Percentiles rank a stretch among this genome's conserved stretches.
Evolutionary conservation across 2,329 filamentous ascomycete genomes (phyloP).

Genomic region (Epichloe glyceriae): DNA sequence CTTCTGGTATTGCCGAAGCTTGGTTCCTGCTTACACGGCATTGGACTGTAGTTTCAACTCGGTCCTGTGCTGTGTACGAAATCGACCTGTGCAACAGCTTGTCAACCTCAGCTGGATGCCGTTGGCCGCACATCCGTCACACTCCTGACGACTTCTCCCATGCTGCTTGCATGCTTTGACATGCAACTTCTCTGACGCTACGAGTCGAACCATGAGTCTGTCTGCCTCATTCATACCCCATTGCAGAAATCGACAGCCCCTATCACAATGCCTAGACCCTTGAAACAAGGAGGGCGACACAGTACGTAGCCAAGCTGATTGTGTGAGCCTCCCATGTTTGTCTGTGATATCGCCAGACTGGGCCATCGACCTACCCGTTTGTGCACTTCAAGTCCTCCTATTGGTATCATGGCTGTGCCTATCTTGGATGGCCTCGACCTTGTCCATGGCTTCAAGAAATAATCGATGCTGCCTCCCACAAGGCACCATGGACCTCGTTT

Average conservation of each 20-base stretch:
- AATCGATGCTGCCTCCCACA: neutral
- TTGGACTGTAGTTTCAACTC: neutral
- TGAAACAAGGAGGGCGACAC: constrained; percentile 3
- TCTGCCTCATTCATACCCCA: neutral
- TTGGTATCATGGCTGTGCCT: neutral
- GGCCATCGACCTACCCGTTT: neutral
- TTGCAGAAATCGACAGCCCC: neutral
- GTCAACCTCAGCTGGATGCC: constrained; percentile 1
- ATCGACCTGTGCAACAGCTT: neutral
- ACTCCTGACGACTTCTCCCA: neutral
- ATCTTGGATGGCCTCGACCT: neutral
- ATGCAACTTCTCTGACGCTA: neutral
- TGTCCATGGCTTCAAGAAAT: neutral
- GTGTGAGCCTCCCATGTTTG: constrained; percentile 3
- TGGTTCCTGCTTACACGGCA: neutral
- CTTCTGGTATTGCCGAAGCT: neutral
- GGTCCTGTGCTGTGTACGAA: neutral
- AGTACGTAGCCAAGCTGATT: neutral
- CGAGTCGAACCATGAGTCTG: neutral
- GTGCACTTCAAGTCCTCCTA: neutral
- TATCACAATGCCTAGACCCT: neutral
- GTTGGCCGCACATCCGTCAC: constrained; percentile 1
- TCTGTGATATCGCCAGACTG: neutral
- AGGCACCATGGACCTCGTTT: neutral
- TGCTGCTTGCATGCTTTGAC: neutral